Conservation (phyloP, 2,329 filamentous ascomycete species). For the Intubia oerlemansii region DNA sequence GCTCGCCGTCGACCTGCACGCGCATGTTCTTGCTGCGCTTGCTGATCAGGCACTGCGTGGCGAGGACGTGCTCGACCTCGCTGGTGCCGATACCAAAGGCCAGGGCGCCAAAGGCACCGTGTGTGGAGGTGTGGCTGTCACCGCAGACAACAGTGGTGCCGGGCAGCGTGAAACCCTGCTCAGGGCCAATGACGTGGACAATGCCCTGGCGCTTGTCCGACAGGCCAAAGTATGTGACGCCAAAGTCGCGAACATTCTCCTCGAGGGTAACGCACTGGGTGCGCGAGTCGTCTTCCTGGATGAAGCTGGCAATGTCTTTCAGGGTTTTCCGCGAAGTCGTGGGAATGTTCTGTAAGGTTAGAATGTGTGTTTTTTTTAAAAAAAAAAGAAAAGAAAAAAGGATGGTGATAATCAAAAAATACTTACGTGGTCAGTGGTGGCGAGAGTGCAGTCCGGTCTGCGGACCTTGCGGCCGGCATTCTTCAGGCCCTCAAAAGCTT, state of each 20-base stretch:
- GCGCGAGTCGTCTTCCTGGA: conserved; percentile 83
- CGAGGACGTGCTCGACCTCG: conserved; percentile 95
- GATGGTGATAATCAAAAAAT: neutral
- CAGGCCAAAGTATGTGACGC: conserved; percentile 90
- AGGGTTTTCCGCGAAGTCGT: conserved; percentile 78
- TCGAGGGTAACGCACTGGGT: conserved; percentile 90
- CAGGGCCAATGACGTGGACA: conserved; percentile 93
- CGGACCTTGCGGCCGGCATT: conserved; percentile 77
- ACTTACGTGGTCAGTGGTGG: conserved; percentile 87
- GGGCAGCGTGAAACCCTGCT: conserved; percentile 95
- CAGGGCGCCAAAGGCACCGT: conserved; percentile 86
- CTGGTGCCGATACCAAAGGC: conserved; percentile 96
- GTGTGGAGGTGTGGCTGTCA: conserved; percentile 94
- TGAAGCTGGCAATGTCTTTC: conserved; percentile 85
- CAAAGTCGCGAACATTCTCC: conserved; percentile 92
- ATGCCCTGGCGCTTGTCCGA: conserved; percentile 95
- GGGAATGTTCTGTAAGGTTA: conserved; percentile 55
- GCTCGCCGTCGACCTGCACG: conserved; percentile 79
- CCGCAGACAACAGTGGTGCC: conserved; percentile 94
- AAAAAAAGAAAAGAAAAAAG: neutral
- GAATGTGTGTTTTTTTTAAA: neutral
- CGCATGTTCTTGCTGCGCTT: conserved; percentile 98
- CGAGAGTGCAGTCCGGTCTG: conserved; percentile 88
- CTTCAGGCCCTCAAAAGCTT: conserved; percentile 90
- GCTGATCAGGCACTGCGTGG: conserved; percentile 87